These are phyloP conservation scores for Ascochyta rabiei DNA, from an alignment of 2,329 filamentous ascomycete genomes.

Conservation along the genomic window DNA sequence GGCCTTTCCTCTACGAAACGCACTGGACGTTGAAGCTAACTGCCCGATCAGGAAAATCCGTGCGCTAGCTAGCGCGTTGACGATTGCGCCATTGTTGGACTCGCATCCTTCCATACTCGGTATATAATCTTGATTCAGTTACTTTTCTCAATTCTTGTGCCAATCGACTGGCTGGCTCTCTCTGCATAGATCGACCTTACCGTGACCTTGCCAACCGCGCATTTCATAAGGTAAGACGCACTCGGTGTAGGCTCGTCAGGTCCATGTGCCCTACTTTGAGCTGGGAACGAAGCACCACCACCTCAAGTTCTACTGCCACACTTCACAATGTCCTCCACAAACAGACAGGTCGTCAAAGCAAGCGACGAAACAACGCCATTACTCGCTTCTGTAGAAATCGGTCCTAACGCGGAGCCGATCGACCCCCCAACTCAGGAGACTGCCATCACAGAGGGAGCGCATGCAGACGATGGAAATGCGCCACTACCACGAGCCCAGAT, in stretches of 20 bases:
- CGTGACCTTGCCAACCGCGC: too few species aligned
- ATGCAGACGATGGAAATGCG: constrained; percentile 28
- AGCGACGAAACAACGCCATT: constrained; percentile 41
- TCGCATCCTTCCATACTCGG: constrained; percentile 1
- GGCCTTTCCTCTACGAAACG: not conserved
- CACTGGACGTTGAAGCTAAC: not conserved
- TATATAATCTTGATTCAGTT: not conserved
- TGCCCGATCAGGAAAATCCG: constrained; percentile 6
- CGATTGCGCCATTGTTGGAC: not conserved
- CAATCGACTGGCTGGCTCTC: not conserved
- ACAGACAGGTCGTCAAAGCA: not conserved
- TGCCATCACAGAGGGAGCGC: constrained; percentile 6
- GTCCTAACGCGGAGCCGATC: constrained; percentile 21
- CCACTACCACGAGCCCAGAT: constrained; percentile 61
- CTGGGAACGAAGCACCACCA: not conserved
- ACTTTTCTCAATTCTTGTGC: not conserved
- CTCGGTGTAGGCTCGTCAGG: too few species aligned
- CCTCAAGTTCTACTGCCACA: not conserved
- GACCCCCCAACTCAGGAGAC: constrained; percentile 2
- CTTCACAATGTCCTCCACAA: not conserved
- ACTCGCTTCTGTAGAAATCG: constrained; percentile 25
- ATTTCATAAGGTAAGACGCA: too few species aligned
- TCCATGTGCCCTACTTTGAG: not conserved
- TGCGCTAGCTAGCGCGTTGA: constrained; percentile 6
- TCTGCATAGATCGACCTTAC: not conserved